Evolutionary conservation across 2,329 filamentous ascomycete species (phyloP).

Genomic region (Apiospora sp.): DNA sequence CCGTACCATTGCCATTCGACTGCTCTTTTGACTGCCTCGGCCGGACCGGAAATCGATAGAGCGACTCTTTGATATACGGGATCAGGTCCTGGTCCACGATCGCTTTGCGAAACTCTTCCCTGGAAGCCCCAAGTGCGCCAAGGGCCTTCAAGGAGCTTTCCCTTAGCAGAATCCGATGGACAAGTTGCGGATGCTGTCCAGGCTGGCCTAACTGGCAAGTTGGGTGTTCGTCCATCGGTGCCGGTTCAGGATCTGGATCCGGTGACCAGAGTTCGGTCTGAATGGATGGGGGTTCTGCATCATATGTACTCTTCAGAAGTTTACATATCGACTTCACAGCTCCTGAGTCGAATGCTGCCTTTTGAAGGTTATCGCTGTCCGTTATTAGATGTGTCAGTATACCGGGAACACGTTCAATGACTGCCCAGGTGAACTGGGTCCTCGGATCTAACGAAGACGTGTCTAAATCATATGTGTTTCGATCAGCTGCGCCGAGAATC

Average conservation of each 20-base stretch:
- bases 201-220: slow-evolving; percentile 61
- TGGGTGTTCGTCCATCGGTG: slow-evolving; percentile 36
- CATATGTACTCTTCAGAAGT: slow-evolving; percentile 60
- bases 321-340: slow-evolving; percentile 56
- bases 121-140: slow-evolving; percentile 80
- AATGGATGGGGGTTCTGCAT: slow-evolving; percentile 47
- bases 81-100: slow-evolving; percentile 85
- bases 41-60: slow-evolving; percentile 64
- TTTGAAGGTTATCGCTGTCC: slow-evolving; percentile 81
- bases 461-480: slow-evolving; percentile 47
- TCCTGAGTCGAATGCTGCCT: slow-evolving; percentile 75
- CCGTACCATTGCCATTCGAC: slow-evolving; percentile 43
- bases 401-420: slow-evolving; percentile 76
- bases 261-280: slow-evolving; percentile 48
- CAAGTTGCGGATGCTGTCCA: slow-evolving; percentile 67
- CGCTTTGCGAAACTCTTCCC: slow-evolving; percentile 83
- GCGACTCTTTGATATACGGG: slow-evolving; percentile 82
- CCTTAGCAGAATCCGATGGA: slow-evolving; percentile 77
- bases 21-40: slow-evolving; percentile 54
- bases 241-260: slow-evolving; percentile 37
- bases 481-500: slow-evolving; percentile 65
- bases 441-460: slow-evolving; percentile 47
- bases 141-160: slow-evolving; percentile 81
- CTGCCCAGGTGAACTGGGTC: slow-evolving; percentile 37
- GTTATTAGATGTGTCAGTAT: slow-evolving; percentile 81